phyloP scores from a whole-genome alignment of 2,329 filamentous ascomycete species.

The Fusarium dlaminii region DNA sequence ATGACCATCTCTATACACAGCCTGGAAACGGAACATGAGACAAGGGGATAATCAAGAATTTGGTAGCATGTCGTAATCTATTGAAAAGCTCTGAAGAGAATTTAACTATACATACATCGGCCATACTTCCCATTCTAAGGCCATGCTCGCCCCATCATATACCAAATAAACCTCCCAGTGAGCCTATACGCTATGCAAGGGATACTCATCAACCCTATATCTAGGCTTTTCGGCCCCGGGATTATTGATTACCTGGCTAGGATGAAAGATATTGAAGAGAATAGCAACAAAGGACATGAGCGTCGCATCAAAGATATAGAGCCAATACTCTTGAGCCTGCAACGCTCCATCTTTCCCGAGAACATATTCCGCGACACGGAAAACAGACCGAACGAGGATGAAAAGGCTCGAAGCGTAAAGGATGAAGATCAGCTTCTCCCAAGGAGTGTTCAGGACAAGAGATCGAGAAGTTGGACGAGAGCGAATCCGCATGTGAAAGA shows the following conservation, averaged over 20 bases:
- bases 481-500: slow-evolving; percentile 53
- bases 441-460: slow-evolving; percentile 39
- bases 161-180: too few species aligned
- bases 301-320: slow-evolving; percentile 51
- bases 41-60: neutral
- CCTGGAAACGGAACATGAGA: neutral
- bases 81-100: neutral
- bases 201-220: neutral
- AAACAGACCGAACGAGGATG: slow-evolving; percentile 53
- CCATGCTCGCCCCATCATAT: neutral
- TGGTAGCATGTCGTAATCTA: neutral
- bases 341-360: slow-evolving; percentile 46
- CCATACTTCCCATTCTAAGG: too few species aligned
- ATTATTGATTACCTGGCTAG: slow-evolving; percentile 30
- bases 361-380: slow-evolving; percentile 54
- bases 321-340: slow-evolving; percentile 45
- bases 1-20: neutral
- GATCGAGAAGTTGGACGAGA: slow-evolving; percentile 19
- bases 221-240: slow-evolving; percentile 6
- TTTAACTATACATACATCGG: neutral
- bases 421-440: slow-evolving; percentile 41
- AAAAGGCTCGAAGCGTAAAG: slow-evolving; percentile 42
- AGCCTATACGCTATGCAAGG: neutral
- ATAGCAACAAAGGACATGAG: slow-evolving; percentile 45
- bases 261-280: slow-evolving; percentile 39